Base-by-base conservation (phyloP, 2,329 filamentous ascomycete genomes). In the Alternaria sp. region DNA sequence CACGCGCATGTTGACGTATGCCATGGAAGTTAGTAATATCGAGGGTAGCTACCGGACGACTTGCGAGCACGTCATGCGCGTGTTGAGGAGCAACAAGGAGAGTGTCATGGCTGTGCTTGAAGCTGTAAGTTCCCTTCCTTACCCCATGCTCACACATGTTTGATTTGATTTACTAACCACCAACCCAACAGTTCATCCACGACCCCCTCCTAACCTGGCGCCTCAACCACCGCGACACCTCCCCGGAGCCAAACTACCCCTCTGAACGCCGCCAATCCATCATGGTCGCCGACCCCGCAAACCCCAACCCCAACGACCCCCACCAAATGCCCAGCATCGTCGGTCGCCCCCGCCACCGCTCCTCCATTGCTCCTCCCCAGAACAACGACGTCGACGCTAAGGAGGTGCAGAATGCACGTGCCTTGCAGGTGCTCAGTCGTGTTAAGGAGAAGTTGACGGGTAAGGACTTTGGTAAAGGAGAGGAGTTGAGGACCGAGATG, bases 21-120 rank as follows among this genome's bases (percentile, higher is more conserved):
- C 96, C 21, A 99, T 99, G 96, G 96, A 99, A 83, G 96, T 99
- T 59, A 97, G 94, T 86, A 99, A 99, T 77, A 99, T 99, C 70
- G 96, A 99, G 81, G 96, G 96, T 72, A 97, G 93, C 81, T 99
- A 97, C 86, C 90, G 96, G 64, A 98, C 97, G 61, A 98, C 96
- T 6, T 99, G 95, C 74, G 96, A 99, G 82, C 94, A 97, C 73
- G 95, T 97, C 54, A 99, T 99, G 96, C 89, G 96, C 65, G 94
- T 99, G 13, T 84, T 99, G 69, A 87, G 96, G 60, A 93, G 96
- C 70, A 99, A 99, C 81, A 99, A 99, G 82, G 96, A 99, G 83
- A 97, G 93, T 45, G 87, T 99, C 62, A 97, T 99, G 93, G 96
- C 96, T 28, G 96, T 99, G 19, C 84, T 99, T 59, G 96, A 99